phyloP scores from a whole-genome alignment of 805 yeast species.

The Candida gorgasii region DNA sequence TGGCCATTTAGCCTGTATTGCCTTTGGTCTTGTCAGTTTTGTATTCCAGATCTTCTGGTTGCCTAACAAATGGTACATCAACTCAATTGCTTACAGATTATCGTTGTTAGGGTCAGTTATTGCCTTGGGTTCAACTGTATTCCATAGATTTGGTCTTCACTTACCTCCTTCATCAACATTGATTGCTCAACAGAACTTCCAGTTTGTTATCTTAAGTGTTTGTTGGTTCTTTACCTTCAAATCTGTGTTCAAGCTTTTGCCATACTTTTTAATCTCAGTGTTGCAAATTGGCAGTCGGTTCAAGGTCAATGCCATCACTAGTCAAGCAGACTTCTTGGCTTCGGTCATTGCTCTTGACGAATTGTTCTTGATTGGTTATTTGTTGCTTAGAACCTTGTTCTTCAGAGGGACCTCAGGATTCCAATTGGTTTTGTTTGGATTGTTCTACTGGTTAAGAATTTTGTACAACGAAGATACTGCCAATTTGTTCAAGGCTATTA shows the following conservation, averaged over 20 bases:
- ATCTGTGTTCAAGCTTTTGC: slow-evolving; percentile 64
- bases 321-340: slow-evolving; percentile 40
- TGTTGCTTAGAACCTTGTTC: slow-evolving; percentile 58
- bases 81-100: slow-evolving; percentile 54
- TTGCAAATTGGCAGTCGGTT: slow-evolving; percentile 52
- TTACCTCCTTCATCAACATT: slow-evolving; percentile 64
- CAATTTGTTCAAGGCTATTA: slow-evolving; percentile 40
- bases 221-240: slow-evolving; percentile 67
- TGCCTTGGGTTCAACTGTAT: slow-evolving; percentile 53
- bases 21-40: slow-evolving; percentile 43
- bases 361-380: slow-evolving; percentile 50
- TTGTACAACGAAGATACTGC: slow-evolving; percentile 53
- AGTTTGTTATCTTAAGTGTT: slow-evolving; percentile 53
- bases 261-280: slow-evolving; percentile 56
- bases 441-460: slow-evolving; percentile 71
- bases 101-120: slow-evolving; percentile 56
- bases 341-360: slow-evolving; percentile 62
- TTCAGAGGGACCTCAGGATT: slow-evolving; percentile 71
- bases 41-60: slow-evolving; percentile 41
- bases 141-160: slow-evolving; percentile 60
- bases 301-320: slow-evolving; percentile 42
- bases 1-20: slow-evolving; percentile 52
- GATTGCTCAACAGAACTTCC: slow-evolving; percentile 75
- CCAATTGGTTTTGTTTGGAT: slow-evolving; percentile 56
- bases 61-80: slow-evolving; percentile 41